A percentile compares a stretch with the other conserved stretches of the same genome.
Evolutionary conservation across 108 stramenopile genomes (phyloP).

Genomic region (Tribonema minus): DNA sequence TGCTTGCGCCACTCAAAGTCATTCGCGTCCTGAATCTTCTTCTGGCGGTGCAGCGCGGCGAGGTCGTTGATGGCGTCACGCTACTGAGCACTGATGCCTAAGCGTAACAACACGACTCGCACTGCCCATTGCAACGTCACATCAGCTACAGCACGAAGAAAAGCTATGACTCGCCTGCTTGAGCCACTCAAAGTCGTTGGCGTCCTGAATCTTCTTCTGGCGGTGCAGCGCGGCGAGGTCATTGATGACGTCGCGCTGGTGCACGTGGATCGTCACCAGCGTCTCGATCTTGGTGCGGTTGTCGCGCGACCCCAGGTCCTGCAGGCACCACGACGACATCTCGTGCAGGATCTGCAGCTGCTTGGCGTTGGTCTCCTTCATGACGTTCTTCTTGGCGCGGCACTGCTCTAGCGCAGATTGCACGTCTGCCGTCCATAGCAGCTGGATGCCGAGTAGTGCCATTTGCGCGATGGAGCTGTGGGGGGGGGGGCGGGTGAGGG

Average conservation of each 20-base stretch:
- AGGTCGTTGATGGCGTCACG: conserved; percentile 27
- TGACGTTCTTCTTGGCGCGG: conserved; percentile 68
- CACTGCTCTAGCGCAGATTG: conserved; percentile 74
- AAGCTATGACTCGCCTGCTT: too few relatives aligned
- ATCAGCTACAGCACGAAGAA: too few relatives aligned
- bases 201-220: conserved; percentile 69
- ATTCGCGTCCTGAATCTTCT: conserved; percentile 73
- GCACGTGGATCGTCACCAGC: conserved; percentile 83
- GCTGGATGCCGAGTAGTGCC: conserved; percentile 77
- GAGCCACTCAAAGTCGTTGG: conserved; percentile 86
- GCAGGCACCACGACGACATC: conserved; percentile 80
- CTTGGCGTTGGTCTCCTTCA: conserved; percentile 72
- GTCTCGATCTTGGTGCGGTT: conserved; percentile 84
- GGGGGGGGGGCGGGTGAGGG: too few relatives aligned
- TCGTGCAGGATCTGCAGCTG: conserved; percentile 67
- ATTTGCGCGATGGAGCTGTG: conserved; percentile 78
- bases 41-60: conserved; percentile 56
- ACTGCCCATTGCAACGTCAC: too few relatives aligned
- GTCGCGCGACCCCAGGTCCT: conserved; percentile 73
- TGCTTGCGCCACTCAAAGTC: conserved; percentile 90
- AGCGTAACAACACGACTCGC: background rate
- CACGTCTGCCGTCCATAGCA: conserved; percentile 77
- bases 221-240: conserved; percentile 64
- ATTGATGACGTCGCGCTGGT: conserved; percentile 77
- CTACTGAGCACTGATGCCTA: background rate